Evolutionary conservation across 441 rosid species (phyloP), one percentile per base, ranked within the genome.

Genomic region (Rhodomyrtus psidioides): DNA sequence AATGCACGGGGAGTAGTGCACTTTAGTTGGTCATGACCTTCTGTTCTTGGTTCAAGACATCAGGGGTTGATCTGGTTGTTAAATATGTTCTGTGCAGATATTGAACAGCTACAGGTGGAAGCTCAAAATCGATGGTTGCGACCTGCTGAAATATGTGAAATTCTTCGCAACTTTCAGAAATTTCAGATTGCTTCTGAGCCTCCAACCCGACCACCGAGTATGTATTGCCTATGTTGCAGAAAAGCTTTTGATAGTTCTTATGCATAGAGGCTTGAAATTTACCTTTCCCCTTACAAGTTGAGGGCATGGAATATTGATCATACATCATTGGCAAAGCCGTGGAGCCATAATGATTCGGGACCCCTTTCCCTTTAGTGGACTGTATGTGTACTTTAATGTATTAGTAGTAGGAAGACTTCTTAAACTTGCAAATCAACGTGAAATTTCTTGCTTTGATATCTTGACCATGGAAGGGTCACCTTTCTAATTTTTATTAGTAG

Each of bases 141-240:
- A 57, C 99, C 99, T 89, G 94, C 98, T 83, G 99, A 97, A 93
- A 97, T 97, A 85, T 94, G 97, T 90, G 99, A 96, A 90, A 96
- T 97, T 89, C 98, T 97, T 87, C 93, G 93, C 85, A 95, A 95
- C 89, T 90, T 93, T 91, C 91, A 91, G 85, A 95, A 94, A 88
- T 97, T 97, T 90, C 96, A 89, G 44, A 94, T 97, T 82, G 85
- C 96, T 6, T 55, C 98, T 1, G 99, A 96, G 92, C 93, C 99
- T 84, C 96, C 99, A 56, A 90, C 55, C 76, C 90, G 90, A 89
- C 99, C 99, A 17, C 92, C 96, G 82, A 94, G 99, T 97, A 97
- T 85, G 95, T 44, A 9, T 70, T 46, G 57, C 19, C 51, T 34
- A 30, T 82, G 19, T 10, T 27, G 84, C 84, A 19, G 79, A 44